phyloP scores from a whole-genome alignment of 2,329 filamentous ascomycete genomes.

The Rhytidhysteron rufulum region DNA sequence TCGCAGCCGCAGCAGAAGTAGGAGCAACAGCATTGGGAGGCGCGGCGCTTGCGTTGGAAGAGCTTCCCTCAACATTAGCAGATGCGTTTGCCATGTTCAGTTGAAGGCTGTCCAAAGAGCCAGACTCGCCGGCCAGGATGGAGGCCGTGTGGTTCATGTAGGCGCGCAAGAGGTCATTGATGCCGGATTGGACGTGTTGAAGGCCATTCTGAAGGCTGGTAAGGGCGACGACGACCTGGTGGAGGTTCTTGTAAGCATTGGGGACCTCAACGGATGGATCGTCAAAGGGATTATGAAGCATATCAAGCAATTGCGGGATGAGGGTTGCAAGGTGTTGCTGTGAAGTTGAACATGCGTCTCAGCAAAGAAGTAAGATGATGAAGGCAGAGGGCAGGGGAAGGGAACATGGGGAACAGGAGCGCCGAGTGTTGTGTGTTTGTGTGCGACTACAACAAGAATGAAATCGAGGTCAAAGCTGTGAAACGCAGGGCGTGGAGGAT shows the following conservation, averaged over 20 bases:
- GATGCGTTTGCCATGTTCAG: constrained; percentile 35
- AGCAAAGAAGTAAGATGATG: background rate
- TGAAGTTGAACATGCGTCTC: constrained; percentile 1
- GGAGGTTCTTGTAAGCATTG: constrained; percentile 33
- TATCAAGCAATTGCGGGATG: background rate
- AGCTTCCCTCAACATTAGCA: background rate
- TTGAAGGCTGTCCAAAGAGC: constrained; percentile 36
- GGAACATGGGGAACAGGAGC: no score
- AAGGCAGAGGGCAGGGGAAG: constrained; percentile 7
- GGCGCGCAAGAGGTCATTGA: constrained; percentile 75
- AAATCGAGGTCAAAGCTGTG: background rate
- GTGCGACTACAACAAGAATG: no score
- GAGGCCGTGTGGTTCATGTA: constrained; percentile 88
- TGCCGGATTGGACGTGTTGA: constrained; percentile 46
- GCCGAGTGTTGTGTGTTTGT: no score
- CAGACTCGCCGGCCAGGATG: constrained; percentile 52
- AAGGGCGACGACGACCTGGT: constrained; percentile 71
- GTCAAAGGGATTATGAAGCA: background rate
- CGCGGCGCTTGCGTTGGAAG: constrained; percentile 25
- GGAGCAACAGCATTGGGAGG: constrained; percentile 18
- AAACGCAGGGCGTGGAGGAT: constrained; percentile 3
- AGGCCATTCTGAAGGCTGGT: constrained; percentile 66
- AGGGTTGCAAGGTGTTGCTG: background rate
- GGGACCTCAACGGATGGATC: constrained; percentile 1
- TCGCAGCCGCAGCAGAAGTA: constrained; percentile 10